These are phyloP conservation scores for Phytopythium montanum DNA, from an alignment of 352 stramenopile species.

Conservation along the genomic window DNA sequence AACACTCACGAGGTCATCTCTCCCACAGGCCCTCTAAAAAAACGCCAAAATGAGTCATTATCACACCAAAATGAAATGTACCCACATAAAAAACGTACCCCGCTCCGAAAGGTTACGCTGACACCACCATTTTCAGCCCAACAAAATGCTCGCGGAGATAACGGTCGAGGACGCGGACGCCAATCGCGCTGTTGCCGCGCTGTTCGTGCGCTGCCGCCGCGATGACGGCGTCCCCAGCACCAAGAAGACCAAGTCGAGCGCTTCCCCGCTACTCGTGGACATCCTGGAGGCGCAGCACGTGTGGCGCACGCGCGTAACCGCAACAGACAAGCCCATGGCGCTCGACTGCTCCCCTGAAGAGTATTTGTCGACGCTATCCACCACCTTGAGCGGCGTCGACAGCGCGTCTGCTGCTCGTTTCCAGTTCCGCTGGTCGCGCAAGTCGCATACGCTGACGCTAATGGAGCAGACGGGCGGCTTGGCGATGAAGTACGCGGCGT, in stretches of 20 bases:
- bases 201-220: conserved; percentile 29
- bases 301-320: conserved; percentile 24
- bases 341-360: conserved; percentile 34
- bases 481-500: conserved; percentile 49
- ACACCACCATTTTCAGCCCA: background rate
- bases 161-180: conserved; percentile 19
- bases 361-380: conserved; percentile 32
- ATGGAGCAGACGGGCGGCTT: conserved; percentile 39
- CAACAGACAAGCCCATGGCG: conserved; percentile 33
- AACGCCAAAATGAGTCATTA: background rate
- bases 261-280: conserved; percentile 20
- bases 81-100: background rate
- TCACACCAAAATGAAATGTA: background rate
- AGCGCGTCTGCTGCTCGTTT: conserved; percentile 16
- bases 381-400: conserved; percentile 7
- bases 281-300: conserved; percentile 25
- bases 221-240: background rate
- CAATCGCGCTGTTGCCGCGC: background rate
- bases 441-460: conserved; percentile 33
- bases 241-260: background rate
- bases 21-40: background rate
- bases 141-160: conserved; percentile 22
- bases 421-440: conserved; percentile 37
- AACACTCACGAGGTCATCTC: background rate
- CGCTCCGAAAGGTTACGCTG: background rate